Evolutionary conservation across 805 yeast genomes (phyloP).

Genomic region (Kluyveromyces nonfermentans): DNA sequence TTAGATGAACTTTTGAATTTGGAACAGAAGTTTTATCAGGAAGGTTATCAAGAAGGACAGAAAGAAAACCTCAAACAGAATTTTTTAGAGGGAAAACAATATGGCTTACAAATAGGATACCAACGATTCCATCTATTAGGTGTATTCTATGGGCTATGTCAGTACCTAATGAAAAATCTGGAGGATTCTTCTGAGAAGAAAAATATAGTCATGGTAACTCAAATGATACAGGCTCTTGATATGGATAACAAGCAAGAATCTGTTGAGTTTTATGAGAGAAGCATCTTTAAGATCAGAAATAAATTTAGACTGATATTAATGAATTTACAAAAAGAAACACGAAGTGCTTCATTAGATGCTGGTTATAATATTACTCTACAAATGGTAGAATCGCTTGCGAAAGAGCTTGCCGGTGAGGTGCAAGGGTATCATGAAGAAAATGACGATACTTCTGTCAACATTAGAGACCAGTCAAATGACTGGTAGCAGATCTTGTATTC

Average conservation of each 20-base stretch:
- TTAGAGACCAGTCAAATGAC: slow-evolving; percentile 18
- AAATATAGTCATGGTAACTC: slow-evolving; percentile 17
- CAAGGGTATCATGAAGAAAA: slow-evolving; percentile 25
- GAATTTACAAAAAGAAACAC: slow-evolving; percentile 17
- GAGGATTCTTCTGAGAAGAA: slow-evolving; percentile 11
- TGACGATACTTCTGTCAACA: slow-evolving; percentile 14
- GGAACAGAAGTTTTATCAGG: slow-evolving; percentile 49
- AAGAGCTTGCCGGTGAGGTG: slow-evolving; percentile 23
- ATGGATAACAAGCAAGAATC: slow-evolving; percentile 42
- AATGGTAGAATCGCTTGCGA: slow-evolving; percentile 27
- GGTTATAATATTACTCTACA: slow-evolving; percentile 22
- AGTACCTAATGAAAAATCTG: slow-evolving; percentile 29
- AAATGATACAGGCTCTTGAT: slow-evolving; percentile 26
- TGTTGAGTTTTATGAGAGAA: slow-evolving; percentile 46
- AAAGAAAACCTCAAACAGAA: slow-evolving; percentile 51
- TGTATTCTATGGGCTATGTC: slow-evolving; percentile 45
- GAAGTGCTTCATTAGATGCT: neutral
- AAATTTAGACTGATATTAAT: slow-evolving; percentile 46
- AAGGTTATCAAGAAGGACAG: slow-evolving; percentile 68
- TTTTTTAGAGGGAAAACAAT: slow-evolving; percentile 67
- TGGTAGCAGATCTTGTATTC: neutral
- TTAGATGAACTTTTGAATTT: slow-evolving; percentile 49
- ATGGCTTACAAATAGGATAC: slow-evolving; percentile 72
- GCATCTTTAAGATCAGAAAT: slow-evolving; percentile 47
- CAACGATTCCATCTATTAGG: slow-evolving; percentile 67